Evolutionary conservation across 2,329 filamentous ascomycete species (phyloP).

Genomic region (Ascochyta viciae-villosae): DNA sequence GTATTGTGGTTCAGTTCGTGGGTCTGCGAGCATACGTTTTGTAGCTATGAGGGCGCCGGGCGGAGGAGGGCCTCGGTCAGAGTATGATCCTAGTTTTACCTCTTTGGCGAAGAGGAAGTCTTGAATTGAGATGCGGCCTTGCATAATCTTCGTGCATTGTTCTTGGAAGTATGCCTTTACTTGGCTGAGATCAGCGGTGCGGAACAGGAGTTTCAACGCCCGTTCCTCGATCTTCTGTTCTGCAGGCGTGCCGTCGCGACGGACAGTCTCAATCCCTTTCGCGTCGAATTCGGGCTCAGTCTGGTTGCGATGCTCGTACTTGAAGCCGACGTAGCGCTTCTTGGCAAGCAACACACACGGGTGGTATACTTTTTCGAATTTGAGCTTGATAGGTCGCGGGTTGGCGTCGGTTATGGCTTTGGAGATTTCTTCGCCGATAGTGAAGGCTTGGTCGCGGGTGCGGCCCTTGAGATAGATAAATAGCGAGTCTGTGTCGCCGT

Average conservation of each 20-base stretch:
- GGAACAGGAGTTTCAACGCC: constrained; percentile 85
- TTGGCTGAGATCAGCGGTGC: constrained; percentile 84
- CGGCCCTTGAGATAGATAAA: constrained; percentile 90
- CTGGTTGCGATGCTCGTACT: constrained; percentile 83
- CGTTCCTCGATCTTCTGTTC: constrained; percentile 98
- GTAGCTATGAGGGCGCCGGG: constrained; percentile 90
- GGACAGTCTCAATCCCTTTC: constrained; percentile 97
- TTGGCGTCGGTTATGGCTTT: constrained; percentile 87
- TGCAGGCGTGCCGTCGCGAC: constrained; percentile 90
- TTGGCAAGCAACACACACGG: constrained; percentile 94
- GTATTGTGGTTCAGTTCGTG: constrained; percentile 88
- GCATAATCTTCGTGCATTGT: constrained; percentile 93
- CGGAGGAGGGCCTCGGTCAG: constrained; percentile 78
- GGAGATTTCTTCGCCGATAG: constrained; percentile 91
- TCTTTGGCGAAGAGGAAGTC: constrained; percentile 97
- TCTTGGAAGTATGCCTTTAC: constrained; percentile 89
- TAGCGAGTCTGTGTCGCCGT: constrained; percentile 95
- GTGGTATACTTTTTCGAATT: constrained; percentile 98
- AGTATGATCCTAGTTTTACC: constrained; percentile 89
- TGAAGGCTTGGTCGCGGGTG: constrained; percentile 86
- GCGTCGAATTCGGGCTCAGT: constrained; percentile 88
- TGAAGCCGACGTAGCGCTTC: constrained; percentile 98
- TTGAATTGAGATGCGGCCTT: constrained; percentile 83
- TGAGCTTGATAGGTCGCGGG: constrained; percentile 89
- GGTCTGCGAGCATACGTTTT: constrained; percentile 84